Evolutionary conservation across 2,329 filamentous ascomycete genomes (phyloP).

Genomic region (Capronia coronata): DNA sequence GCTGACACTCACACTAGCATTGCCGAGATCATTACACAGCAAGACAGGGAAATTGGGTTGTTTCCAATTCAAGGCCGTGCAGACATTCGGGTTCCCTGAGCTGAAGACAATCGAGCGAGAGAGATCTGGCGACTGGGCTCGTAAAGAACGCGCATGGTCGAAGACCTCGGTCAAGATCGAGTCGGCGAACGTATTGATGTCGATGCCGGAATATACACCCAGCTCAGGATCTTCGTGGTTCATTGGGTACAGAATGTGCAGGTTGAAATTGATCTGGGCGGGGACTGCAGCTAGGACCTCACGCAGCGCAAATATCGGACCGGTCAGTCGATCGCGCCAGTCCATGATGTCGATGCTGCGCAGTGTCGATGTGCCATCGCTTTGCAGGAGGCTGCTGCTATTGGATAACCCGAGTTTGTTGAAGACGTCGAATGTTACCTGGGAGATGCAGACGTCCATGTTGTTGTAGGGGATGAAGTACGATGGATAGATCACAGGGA

Average conservation of each 20-base stretch:
- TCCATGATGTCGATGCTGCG: slow-evolving; percentile 20
- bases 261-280: slow-evolving; percentile 73
- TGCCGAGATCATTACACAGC: slow-evolving; percentile 86
- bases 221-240: slow-evolving; percentile 63
- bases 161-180: slow-evolving; percentile 79
- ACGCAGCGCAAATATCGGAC: slow-evolving; percentile 69
- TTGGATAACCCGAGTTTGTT: slow-evolving; percentile 28
- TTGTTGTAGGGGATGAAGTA: slow-evolving; percentile 73
- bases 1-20: slow-evolving; percentile 26
- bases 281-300: slow-evolving; percentile 72
- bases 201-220: slow-evolving; percentile 65
- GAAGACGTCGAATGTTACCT: slow-evolving; percentile 57
- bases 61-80: slow-evolving; percentile 96
- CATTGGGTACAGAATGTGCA: slow-evolving; percentile 86
- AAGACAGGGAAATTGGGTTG: slow-evolving; percentile 96
- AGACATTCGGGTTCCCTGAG: slow-evolving; percentile 83
- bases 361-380: slow-evolving; percentile 33
- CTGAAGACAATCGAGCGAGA: slow-evolving; percentile 88
- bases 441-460: slow-evolving; percentile 74
- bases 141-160: slow-evolving; percentile 70
- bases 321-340: slow-evolving; percentile 61
- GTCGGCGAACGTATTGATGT: slow-evolving; percentile 84
- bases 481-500: slow-evolving; percentile 79
- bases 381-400: slow-evolving; percentile 41
- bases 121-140: slow-evolving; percentile 60